Evolutionary conservation across 495 filamentous ascomycete species (phyloP), one percentile per base, ranked within the genome.

Genomic region (Clohesyomyces aquaticus): DNA sequence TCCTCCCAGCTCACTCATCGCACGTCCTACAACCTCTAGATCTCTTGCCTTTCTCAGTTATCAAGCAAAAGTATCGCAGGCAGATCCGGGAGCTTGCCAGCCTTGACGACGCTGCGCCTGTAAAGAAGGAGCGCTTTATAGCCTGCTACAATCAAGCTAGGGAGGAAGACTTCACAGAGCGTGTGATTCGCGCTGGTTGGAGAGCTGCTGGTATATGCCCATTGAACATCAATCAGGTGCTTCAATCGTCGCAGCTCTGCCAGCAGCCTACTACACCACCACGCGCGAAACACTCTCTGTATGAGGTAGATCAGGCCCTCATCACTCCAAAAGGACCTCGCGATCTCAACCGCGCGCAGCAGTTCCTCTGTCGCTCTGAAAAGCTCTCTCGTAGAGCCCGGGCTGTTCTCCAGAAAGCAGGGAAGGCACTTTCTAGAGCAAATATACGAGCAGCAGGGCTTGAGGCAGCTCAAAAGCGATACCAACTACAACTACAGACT

Each of bases 51-150:
- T 46, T 46, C 42, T 46, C 22, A 46, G 42, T 46, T 4, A 19
- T 46, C 3, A 46, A 46, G 42, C 3, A 3, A 46, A 4, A 4
- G 4, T 46, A 46, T 16, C 22, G 14, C 4, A 4, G 16, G 19
- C 27, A 51, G 8, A 51, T 51, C 48, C 21, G 2, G 3, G 19
- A 51, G 8, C 48, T 51, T 4, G 14, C 22, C 6, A 2, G 2
- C 3, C 48, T 51, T 23, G 25, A 51, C 27, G 16, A 51, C 19
- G 19, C 48, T 4, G 48, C 48, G 22, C 48, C 48, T 25, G 48
- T 51, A 23, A 51, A 51, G 19, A 51, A 51, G 48, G 48, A 51
- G 22, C 48, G 48, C 48, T 51, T 51, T 51, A 51, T 51, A 23
- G 27, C 21, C 6, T 4, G 9, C 48, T 51, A 51, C 25, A 3